Conservation (phyloP, 345 rosid genomes). For the Populus alba region DNA sequence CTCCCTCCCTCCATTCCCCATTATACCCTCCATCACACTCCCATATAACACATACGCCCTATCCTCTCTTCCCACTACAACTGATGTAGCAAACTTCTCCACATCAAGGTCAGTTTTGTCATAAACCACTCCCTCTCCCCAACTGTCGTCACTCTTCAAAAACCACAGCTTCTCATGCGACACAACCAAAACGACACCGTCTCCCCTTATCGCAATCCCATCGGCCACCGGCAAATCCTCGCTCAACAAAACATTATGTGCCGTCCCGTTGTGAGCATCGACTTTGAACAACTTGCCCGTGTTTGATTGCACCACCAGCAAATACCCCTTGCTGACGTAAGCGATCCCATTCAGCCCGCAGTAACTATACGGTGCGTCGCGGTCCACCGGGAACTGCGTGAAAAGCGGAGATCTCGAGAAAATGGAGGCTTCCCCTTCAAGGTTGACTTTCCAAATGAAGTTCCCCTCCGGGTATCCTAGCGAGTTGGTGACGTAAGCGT, state of each 20-base stretch:
- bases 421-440: constrained; percentile 56
- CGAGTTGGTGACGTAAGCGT: constrained; percentile 78
- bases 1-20: too few species aligned
- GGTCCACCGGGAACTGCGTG: constrained; percentile 43
- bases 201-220: constrained; percentile 56
- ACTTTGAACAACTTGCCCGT: constrained; percentile 88
- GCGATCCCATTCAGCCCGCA: constrained; percentile 75
- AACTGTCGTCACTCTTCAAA: too few species aligned
- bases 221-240: constrained; percentile 54
- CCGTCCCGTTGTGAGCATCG: constrained; percentile 60
- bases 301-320: constrained; percentile 73
- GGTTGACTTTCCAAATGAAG: constrained; percentile 81
- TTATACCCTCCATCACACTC: too few species aligned
- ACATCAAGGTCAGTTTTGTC: too few species aligned
- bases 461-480: constrained; percentile 42
- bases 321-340: constrained; percentile 73
- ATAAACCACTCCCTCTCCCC: too few species aligned
- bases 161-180: too few species aligned
- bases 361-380: constrained; percentile 32
- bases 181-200: constrained; percentile 64
- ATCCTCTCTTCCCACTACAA: too few species aligned
- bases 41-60: too few species aligned
- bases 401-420: constrained; percentile 62
- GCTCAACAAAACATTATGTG: constrained; percentile 49
- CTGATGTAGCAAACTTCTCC: too few species aligned